Conservation (phyloP, 2,329 filamentous ascomycete species). For the Botrytis byssoidea region DNA sequence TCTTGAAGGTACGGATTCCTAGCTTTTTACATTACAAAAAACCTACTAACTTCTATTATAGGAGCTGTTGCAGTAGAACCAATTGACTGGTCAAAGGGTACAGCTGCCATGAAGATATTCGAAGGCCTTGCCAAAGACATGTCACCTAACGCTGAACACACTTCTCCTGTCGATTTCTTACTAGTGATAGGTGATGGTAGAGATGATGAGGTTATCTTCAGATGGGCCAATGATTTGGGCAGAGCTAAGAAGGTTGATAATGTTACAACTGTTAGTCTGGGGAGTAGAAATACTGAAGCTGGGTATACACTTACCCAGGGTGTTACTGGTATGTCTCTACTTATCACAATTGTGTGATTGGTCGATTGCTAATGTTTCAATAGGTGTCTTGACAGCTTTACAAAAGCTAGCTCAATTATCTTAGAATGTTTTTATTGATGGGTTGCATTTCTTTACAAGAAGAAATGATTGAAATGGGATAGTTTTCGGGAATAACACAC, state of each 20-base stretch:
- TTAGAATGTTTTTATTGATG: slow-evolving; percentile 3
- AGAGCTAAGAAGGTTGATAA: slow-evolving; percentile 59
- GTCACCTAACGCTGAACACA: slow-evolving; percentile 38
- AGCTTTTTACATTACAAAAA: slow-evolving; percentile 3
- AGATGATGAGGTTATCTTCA: slow-evolving; percentile 91
- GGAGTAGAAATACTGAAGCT: slow-evolving; percentile 84
- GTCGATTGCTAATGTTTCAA: slow-evolving; percentile 8
- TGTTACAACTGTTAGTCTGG: slow-evolving; percentile 82
- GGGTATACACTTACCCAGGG: slow-evolving; percentile 83
- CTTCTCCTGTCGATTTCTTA: slow-evolving; percentile 69
- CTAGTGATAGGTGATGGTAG: slow-evolving; percentile 88
- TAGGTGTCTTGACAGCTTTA: slow-evolving; percentile 52
- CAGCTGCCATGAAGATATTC: slow-evolving; percentile 74
- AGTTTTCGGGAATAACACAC: not conserved
- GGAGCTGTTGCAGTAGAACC: slow-evolving; percentile 80
- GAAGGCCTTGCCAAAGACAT: slow-evolving; percentile 51
- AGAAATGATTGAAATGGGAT: not conserved
- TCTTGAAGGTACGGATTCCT: slow-evolving; percentile 53
- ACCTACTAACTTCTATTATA: slow-evolving; percentile 18
- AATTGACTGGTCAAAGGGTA: slow-evolving; percentile 82
- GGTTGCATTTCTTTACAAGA: not conserved
- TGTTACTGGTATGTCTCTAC: slow-evolving; percentile 70
- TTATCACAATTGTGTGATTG: not conserved
- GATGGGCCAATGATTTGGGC: slow-evolving; percentile 81
- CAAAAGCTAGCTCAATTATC: slow-evolving; percentile 47